Evolutionary conservation across 352 stramenopile species (phyloP).

Genomic region (Globisporangium sylvaticum): DNA sequence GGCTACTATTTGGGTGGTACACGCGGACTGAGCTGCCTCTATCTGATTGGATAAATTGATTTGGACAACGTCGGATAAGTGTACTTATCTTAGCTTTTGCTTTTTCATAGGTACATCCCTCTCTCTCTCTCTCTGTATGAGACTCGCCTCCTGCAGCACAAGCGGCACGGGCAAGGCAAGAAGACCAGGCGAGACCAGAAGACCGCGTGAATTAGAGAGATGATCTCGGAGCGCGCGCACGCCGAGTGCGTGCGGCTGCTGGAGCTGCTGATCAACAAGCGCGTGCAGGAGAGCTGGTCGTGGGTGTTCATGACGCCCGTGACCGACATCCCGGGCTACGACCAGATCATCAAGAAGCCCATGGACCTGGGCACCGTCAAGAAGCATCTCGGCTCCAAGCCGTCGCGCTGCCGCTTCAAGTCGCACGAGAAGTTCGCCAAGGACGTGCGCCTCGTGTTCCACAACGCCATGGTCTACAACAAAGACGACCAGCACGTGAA

Average conservation of each 20-base stretch:
- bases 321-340: conserved; percentile 58
- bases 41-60: not conserved
- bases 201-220: no score
- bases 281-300: conserved; percentile 83
- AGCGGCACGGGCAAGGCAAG: no score
- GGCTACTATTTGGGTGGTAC: not conserved
- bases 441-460: conserved; percentile 80
- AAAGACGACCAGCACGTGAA: conserved; percentile 74
- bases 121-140: no score
- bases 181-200: no score
- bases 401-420: conserved; percentile 82
- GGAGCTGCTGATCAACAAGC: conserved; percentile 73
- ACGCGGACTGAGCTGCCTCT: not conserved
- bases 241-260: conserved; percentile 79
- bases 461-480: conserved; percentile 78
- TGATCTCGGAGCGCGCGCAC: conserved; percentile 74
- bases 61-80: no score
- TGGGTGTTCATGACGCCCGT: conserved; percentile 85
- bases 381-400: conserved; percentile 71
- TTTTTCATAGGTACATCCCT: no score
- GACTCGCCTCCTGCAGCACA: no score
- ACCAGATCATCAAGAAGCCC: conserved; percentile 71
- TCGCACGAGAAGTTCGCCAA: conserved; percentile 79
- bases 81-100: no score
- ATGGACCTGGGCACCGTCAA: conserved; percentile 81